Conservation (phyloP, 1,284 basidiomycete genomes). For the Leccinum griseonigrum region DNA sequence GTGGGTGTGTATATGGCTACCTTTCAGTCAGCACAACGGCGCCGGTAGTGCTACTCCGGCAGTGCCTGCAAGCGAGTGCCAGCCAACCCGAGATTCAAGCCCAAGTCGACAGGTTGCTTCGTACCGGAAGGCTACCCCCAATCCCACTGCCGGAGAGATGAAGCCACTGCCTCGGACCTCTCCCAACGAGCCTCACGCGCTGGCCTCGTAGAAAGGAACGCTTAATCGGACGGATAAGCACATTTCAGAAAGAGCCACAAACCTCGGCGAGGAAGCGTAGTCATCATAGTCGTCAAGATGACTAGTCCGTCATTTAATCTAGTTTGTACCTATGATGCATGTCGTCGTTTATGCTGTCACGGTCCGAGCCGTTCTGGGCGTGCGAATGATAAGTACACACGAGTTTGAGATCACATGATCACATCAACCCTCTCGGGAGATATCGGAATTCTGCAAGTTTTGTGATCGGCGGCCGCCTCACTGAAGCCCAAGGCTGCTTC, state of each 20-base stretch:
- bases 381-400: too few relatives aligned
- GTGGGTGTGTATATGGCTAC: slow-evolving; percentile 8
- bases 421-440: too few relatives aligned
- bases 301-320: too few relatives aligned
- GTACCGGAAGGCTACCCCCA: slow-evolving; percentile 5
- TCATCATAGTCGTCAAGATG: too few relatives aligned
- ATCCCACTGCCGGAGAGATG: slow-evolving; percentile 5
- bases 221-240: slow-evolving; percentile 19
- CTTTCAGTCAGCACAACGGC: slow-evolving; percentile 37
- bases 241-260: slow-evolving; percentile 28
- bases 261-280: slow-evolving; percentile 18
- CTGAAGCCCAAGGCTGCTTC: too few relatives aligned
- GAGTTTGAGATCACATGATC: too few relatives aligned
- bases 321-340: too few relatives aligned
- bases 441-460: too few relatives aligned
- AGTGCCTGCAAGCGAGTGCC: slow-evolving; percentile 8
- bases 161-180: slow-evolving; percentile 23
- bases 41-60: slow-evolving; percentile 16
- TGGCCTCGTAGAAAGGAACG: slow-evolving; percentile 20
- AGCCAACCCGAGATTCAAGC: slow-evolving; percentile 18
- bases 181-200: slow-evolving; percentile 15
- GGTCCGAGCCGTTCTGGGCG: too few relatives aligned
- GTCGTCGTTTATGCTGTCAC: too few relatives aligned
- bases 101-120: slow-evolving; percentile 6
- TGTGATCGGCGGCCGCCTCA: too few relatives aligned